A percentile compares a stretch with the other conserved stretches of the same genome.
Evolutionary conservation across 768 basidiomycete genomes (phyloP).

Genomic region (Leccinum disarticulatum): DNA sequence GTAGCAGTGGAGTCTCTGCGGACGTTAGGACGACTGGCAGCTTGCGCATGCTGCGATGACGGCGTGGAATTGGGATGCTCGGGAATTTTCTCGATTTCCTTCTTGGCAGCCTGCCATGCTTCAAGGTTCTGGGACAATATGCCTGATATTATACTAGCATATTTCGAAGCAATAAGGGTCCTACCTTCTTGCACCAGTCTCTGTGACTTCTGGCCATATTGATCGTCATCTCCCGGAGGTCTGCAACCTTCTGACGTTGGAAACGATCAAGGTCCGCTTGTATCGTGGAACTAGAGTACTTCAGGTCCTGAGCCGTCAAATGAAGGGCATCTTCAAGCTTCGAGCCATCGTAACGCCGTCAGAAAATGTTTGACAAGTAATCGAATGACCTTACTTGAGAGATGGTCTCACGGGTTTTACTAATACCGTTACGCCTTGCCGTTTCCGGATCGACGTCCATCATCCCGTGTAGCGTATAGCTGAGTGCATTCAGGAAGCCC

Average conservation of each 20-base stretch:
- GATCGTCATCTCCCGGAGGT: conserved; percentile 91
- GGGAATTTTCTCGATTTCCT: conserved; percentile 87
- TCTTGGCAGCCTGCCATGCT: conserved; percentile 95
- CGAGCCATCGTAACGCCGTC: conserved; percentile 17
- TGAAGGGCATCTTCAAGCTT: conserved; percentile 96
- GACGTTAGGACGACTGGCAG: conserved; percentile 38
- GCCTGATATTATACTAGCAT: conserved; percentile 15
- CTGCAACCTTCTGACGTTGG: conserved; percentile 97
- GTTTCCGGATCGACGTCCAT: conserved; percentile 99
- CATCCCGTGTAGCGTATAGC: conserved; percentile 95
- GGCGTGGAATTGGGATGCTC: conserved; percentile 80
- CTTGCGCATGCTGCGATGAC: conserved; percentile 34
- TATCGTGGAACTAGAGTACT: conserved; percentile 94
- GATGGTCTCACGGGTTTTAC: conserved; percentile 91
- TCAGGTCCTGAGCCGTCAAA: conserved; percentile 88
- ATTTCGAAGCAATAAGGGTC: conserved; percentile 6
- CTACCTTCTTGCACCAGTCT: conserved; percentile 96
- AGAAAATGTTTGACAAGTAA: conserved; percentile 14
- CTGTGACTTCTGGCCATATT: conserved; percentile 86
- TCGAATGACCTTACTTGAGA: conserved; percentile 66
- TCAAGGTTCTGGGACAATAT: conserved; percentile 75
- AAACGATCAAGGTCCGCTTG: conserved; percentile 98
- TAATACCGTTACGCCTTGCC: conserved; percentile 88
- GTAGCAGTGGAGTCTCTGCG: conserved; percentile 71
- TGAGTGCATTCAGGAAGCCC: conserved; percentile 87